Percentiles rank a stretch among this genome's conserved stretches.
phyloP scores from a whole-genome alignment of 1,139 yeast species.

The Candida sp. region DNA sequence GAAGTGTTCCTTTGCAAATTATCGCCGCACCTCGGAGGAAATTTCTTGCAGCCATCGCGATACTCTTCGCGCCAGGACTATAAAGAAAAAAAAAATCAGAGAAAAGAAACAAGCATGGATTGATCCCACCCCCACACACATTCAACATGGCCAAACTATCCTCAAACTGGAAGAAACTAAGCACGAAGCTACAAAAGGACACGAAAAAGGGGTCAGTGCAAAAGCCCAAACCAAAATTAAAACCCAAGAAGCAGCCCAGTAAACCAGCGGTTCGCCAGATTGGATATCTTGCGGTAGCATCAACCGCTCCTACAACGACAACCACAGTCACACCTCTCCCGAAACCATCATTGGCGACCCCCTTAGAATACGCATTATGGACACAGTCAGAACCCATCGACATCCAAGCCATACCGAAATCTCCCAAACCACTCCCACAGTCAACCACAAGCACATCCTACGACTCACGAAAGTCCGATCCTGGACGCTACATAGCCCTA shows the following conservation, averaged over 20 bases:
- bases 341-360: slow-evolving; percentile 11
- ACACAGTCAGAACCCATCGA: slow-evolving; percentile 27
- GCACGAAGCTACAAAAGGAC: slow-evolving; percentile 23
- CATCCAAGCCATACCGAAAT: slow-evolving; percentile 16
- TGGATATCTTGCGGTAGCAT: slow-evolving; percentile 3
- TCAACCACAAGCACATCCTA: not conserved
- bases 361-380: slow-evolving; percentile 35
- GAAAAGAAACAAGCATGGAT: not conserved
- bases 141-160: slow-evolving; percentile 24
- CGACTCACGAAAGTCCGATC: slow-evolving; percentile 34
- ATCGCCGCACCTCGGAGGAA: too few species aligned
- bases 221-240: not conserved
- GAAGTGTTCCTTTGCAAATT: too few species aligned
- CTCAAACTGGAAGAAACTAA: slow-evolving; percentile 41
- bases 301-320: not conserved
- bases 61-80: not conserved
- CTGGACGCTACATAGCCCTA: slow-evolving; percentile 79
- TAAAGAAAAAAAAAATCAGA: not conserved
- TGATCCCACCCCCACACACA: not conserved
- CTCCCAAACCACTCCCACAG: slow-evolving; percentile 7
- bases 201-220: slow-evolving; percentile 3
- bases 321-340: not conserved
- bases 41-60: not conserved
- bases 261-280: not conserved
- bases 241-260: slow-evolving; percentile 3